Evolutionary conservation across 192 early-diverging fungal species (phyloP).

Genomic region (Kickxella alabastrina): DNA sequence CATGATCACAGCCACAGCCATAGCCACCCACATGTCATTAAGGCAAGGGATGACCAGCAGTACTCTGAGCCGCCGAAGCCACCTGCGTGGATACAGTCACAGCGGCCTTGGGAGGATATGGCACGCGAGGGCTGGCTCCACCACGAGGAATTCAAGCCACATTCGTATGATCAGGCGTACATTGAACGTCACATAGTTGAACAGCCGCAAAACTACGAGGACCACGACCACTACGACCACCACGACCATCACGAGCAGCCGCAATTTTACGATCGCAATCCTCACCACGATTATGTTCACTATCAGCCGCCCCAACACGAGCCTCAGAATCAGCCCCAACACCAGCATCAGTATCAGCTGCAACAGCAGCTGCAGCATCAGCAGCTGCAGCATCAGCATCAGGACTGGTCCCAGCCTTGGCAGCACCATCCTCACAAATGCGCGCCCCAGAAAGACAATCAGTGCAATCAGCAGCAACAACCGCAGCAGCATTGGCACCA

Average conservation of each 20-base stretch:
- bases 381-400: not conserved
- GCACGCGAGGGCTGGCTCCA: slow-evolving; percentile 54
- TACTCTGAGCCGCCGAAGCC: slow-evolving; percentile 1
- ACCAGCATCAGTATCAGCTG: not conserved
- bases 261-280: not conserved
- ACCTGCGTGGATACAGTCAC: slow-evolving; percentile 47
- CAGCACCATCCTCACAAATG: too few species aligned
- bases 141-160: slow-evolving; percentile 48
- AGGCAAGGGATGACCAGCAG: not conserved
- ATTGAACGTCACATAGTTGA: slow-evolving; percentile 38
- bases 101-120: slow-evolving; percentile 56
- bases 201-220: slow-evolving; percentile 1
- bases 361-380: not conserved
- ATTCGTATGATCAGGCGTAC: slow-evolving; percentile 52
- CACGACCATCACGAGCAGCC: not conserved
- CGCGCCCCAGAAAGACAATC: not conserved
- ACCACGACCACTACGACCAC: not conserved
- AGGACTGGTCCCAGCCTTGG: not conserved
- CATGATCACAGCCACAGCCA: slow-evolving; percentile 5
- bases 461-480: not conserved
- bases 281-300: not conserved
- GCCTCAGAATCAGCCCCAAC: not conserved
- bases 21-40: not conserved
- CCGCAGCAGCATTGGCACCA: not conserved
- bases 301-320: too few species aligned